phyloP scores from a whole-genome alignment of 768 basidiomycete species.

The Mycena epipterygia region DNA sequence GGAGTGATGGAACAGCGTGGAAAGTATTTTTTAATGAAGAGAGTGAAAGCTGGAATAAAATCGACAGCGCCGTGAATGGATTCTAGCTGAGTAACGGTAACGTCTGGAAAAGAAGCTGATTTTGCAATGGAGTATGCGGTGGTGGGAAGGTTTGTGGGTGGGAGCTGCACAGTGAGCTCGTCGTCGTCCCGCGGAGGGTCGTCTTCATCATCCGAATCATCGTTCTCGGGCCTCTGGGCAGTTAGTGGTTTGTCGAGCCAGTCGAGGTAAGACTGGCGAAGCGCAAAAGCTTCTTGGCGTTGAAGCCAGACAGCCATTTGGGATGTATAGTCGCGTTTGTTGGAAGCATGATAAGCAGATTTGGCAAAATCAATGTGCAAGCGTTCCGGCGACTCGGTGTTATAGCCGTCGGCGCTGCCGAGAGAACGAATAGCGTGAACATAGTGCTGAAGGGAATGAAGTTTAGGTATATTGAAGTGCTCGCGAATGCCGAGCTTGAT shows the following conservation, averaged over 20 bases:
- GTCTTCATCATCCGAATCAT: too few relatives aligned
- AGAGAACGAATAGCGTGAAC: neutral
- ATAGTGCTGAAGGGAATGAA: conserved; percentile 20
- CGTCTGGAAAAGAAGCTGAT: conserved; percentile 18
- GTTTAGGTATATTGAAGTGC: conserved; percentile 20
- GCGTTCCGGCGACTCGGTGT: conserved; percentile 34
- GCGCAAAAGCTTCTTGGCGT: conserved; percentile 45
- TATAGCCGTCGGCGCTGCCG: conserved; percentile 21
- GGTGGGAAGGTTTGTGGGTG: neutral
- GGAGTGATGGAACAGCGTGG: too few relatives aligned
- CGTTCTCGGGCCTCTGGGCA: conserved; percentile 3
- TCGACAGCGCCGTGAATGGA: conserved; percentile 6
- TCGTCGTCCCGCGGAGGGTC: neutral
- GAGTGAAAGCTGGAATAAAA: too few relatives aligned
- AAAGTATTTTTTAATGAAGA: too few relatives aligned
- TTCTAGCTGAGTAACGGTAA: conserved; percentile 12
- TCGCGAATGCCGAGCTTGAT: conserved; percentile 21
- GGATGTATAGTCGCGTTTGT: conserved; percentile 38
- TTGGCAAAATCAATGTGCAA: conserved; percentile 51
- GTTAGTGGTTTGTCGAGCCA: conserved; percentile 37
- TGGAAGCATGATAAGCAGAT: conserved; percentile 31
- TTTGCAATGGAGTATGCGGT: conserved; percentile 26
- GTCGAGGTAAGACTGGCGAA: conserved; percentile 38
- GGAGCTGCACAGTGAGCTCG: conserved; percentile 1
- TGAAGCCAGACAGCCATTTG: conserved; percentile 54